A percentile compares a stretch with the other conserved stretches of the same genome.
Evolutionary conservation across 2,329 filamentous ascomycete genomes (phyloP).

Genomic region (Fusarium sp.): DNA sequence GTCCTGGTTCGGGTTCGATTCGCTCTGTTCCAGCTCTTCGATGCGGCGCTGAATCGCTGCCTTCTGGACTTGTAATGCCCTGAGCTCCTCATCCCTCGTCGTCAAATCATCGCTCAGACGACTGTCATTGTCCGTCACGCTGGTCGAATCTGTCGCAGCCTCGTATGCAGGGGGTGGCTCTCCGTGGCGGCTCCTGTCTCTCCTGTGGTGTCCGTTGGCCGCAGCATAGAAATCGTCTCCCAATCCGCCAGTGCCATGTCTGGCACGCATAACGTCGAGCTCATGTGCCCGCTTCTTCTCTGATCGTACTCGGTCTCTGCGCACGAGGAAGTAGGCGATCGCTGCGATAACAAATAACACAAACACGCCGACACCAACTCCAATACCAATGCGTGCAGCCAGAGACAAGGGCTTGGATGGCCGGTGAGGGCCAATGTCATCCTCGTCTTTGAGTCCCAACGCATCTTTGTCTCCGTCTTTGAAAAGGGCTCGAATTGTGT

Average conservation of each 20-base stretch:
- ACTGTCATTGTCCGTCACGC: conserved; percentile 35
- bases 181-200: conserved; percentile 17
- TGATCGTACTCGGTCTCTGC: conserved; percentile 33
- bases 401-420: conserved; percentile 39
- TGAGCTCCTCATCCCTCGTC: conserved; percentile 46
- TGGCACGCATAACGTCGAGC: conserved; percentile 36
- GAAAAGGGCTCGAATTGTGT: conserved; percentile 51
- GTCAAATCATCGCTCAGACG: conserved; percentile 35
- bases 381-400: conserved; percentile 49
- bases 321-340: conserved; percentile 41
- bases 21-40: conserved; percentile 46
- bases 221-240: conserved; percentile 31
- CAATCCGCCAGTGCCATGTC: conserved; percentile 16
- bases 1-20: conserved; percentile 24
- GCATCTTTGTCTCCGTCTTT: conserved; percentile 48
- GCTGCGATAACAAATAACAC: conserved; percentile 44
- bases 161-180: conserved; percentile 49
- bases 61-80: conserved; percentile 47
- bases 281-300: conserved; percentile 39
- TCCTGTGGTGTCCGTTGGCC: conserved; percentile 28
- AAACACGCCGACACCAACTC: conserved; percentile 45
- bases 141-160: conserved; percentile 37
- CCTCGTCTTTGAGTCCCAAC: conserved; percentile 48
- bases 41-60: conserved; percentile 49
- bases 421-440: conserved; percentile 41